A percentile compares a stretch with the other conserved stretches of the same genome.
These are phyloP conservation scores for Plasmodium cynomolgi DNA, from an alignment of 169 alveolate genomes.

Conservation along the genomic window DNA sequence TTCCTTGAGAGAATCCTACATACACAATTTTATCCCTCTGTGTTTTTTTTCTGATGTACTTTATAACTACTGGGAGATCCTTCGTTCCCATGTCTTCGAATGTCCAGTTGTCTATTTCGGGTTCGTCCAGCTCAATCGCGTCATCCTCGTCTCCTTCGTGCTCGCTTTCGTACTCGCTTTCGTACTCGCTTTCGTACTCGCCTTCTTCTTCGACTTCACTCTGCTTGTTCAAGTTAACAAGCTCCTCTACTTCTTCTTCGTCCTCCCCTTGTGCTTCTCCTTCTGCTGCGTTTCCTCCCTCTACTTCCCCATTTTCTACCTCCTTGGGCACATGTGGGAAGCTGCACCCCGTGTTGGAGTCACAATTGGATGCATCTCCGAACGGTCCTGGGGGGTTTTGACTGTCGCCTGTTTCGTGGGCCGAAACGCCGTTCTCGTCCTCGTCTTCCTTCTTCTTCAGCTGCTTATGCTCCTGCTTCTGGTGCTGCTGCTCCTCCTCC, in stretches of 20 bases:
- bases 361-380: background rate
- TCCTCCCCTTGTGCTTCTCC: background rate
- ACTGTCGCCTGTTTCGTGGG: background rate
- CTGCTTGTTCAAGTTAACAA: background rate
- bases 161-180: background rate
- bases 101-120: slow-evolving; percentile 1
- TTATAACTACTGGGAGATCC: slow-evolving; percentile 39
- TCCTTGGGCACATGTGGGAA: background rate
- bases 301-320: background rate
- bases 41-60: slow-evolving; percentile 36
- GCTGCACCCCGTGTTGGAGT: background rate
- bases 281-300: background rate
- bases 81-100: slow-evolving; percentile 65
- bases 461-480: too few species aligned
- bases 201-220: background rate
- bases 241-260: background rate
- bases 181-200: background rate
- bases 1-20: slow-evolving; percentile 64
- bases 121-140: background rate
- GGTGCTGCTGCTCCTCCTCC: background rate
- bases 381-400: background rate
- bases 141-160: background rate
- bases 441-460: too few species aligned
- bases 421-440: background rate
- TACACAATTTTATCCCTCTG: slow-evolving; percentile 40